Percentiles rank a stretch among this genome's conserved stretches.
phyloP scores from a whole-genome alignment of 352 stramenopile genomes.

The Elongisporangium prolatum region DNA sequence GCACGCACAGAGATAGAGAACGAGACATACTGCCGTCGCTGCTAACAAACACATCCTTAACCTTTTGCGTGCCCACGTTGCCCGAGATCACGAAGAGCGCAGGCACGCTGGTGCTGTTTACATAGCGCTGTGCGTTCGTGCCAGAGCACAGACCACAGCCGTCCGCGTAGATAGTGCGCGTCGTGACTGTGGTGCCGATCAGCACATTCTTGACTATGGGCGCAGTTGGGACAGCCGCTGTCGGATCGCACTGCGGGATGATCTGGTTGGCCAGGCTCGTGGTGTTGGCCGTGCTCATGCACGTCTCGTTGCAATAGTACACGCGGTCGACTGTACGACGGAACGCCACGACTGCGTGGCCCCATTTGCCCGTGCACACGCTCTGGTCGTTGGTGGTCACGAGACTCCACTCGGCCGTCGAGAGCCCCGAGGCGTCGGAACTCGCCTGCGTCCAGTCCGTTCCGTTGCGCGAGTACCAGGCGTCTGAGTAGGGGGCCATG shows the following conservation, averaged over 20 bases:
- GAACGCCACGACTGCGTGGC: conserved; percentile 56
- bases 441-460: conserved; percentile 46
- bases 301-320: conserved; percentile 57
- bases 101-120: conserved; percentile 50
- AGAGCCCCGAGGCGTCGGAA: conserved; percentile 62
- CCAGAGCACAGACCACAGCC: conserved; percentile 58
- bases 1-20: background rate
- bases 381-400: conserved; percentile 32
- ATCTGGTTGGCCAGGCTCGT: conserved; percentile 51
- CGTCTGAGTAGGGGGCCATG: conserved; percentile 70
- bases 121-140: conserved; percentile 33
- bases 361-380: conserved; percentile 73
- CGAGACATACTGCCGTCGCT: conserved; percentile 53
- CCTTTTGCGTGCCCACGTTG: conserved; percentile 65
- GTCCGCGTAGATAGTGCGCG: conserved; percentile 63
- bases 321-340: conserved; percentile 34
- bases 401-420: conserved; percentile 76
- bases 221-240: conserved; percentile 22
- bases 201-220: conserved; percentile 36
- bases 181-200: conserved; percentile 37
- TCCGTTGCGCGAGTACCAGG: conserved; percentile 70
- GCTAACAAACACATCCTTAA: conserved; percentile 69
- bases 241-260: conserved; percentile 54
- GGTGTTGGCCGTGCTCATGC: conserved; percentile 32
- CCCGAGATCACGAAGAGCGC: conserved; percentile 61